Percentiles rank a stretch among this genome's conserved stretches.
Conservation (phyloP, 371 early-diverging fungal species). For the Mortierella sp. region DNA sequence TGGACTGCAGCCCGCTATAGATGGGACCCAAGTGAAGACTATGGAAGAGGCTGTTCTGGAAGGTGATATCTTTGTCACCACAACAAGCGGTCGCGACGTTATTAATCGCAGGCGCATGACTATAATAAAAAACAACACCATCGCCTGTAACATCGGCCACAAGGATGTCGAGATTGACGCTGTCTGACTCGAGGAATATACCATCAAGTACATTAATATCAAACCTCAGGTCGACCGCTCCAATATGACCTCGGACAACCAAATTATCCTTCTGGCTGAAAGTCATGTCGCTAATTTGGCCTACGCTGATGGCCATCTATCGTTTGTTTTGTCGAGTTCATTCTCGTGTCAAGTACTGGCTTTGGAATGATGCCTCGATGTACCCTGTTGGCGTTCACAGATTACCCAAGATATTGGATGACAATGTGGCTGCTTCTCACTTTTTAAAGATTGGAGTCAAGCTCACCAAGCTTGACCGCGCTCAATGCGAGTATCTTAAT, state of each 20-base stretch:
- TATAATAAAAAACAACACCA: slow-evolving; percentile 95
- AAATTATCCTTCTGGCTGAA: slow-evolving; percentile 94
- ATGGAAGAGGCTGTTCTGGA: slow-evolving; percentile 92
- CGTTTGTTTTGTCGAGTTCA: slow-evolving; percentile 98
- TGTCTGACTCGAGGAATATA: slow-evolving; percentile 95
- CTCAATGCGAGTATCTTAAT: slow-evolving; percentile 87
- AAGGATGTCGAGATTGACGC: slow-evolving; percentile 98
- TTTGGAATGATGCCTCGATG: slow-evolving; percentile 93
- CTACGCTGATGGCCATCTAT: slow-evolving; percentile 97
- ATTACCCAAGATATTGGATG: slow-evolving; percentile 97
- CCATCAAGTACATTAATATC: slow-evolving; percentile 84
- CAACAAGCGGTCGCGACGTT: slow-evolving; percentile 98
- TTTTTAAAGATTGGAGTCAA: slow-evolving; percentile 94
- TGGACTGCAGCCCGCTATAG: slow-evolving; percentile 98
- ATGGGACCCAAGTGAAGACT: slow-evolving; percentile 97
- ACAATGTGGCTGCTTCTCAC: slow-evolving; percentile 97
- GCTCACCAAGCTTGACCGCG: slow-evolving; percentile 73
- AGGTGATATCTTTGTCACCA: slow-evolving; percentile 96
- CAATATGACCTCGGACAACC: slow-evolving; percentile 88
- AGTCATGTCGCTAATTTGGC: slow-evolving; percentile 98
- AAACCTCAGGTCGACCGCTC: slow-evolving; percentile 98
- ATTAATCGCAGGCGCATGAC: slow-evolving; percentile 88
- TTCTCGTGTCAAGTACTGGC: slow-evolving; percentile 98
- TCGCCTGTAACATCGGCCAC: slow-evolving; percentile 99
- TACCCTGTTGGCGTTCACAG: slow-evolving; percentile 94